Conservation (phyloP, 352 stramenopile genomes). For the Globisporangium ultimum region DNA sequence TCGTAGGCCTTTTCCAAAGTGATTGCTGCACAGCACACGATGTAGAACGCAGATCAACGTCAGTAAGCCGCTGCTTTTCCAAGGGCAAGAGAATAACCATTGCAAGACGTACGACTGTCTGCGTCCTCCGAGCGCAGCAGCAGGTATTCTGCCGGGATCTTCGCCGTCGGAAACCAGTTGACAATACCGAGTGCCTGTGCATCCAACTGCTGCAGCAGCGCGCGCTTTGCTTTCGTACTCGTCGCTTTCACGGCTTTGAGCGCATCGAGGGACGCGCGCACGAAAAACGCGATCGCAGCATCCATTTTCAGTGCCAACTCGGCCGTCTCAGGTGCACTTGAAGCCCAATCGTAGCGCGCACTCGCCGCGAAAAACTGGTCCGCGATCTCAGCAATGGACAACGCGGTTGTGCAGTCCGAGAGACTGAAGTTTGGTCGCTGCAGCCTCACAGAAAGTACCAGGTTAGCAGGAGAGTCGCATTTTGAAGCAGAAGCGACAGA, state of each 20-base stretch:
- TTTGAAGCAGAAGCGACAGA: neutral
- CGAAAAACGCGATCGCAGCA: constrained; percentile 56
- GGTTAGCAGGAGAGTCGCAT: neutral
- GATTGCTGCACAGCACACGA: constrained; percentile 26
- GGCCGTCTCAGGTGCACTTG: constrained; percentile 13
- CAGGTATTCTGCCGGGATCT: constrained; percentile 61
- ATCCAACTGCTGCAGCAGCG: constrained; percentile 45
- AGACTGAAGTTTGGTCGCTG: constrained; percentile 55
- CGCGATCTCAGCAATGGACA: constrained; percentile 34
- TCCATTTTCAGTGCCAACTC: constrained; percentile 34
- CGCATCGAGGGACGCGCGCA: constrained; percentile 57
- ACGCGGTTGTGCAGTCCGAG: constrained; percentile 33
- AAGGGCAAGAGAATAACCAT: neutral
- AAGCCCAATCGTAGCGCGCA: constrained; percentile 22
- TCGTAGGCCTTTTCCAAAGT: constrained; percentile 19
- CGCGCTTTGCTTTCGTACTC: constrained; percentile 33
- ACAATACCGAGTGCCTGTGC: constrained; percentile 41
- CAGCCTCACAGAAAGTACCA: neutral
- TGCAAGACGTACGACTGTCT: constrained; percentile 50
- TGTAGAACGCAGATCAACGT: neutral
- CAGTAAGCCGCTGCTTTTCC: neutral
- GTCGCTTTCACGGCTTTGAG: constrained; percentile 32
- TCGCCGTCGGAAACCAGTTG: constrained; percentile 52
- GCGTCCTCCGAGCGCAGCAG: constrained; percentile 71
- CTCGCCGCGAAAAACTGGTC: constrained; percentile 49